These are phyloP conservation scores for Terana coerulea DNA, from an alignment of 768 basidiomycete species.

Conservation along the genomic window DNA sequence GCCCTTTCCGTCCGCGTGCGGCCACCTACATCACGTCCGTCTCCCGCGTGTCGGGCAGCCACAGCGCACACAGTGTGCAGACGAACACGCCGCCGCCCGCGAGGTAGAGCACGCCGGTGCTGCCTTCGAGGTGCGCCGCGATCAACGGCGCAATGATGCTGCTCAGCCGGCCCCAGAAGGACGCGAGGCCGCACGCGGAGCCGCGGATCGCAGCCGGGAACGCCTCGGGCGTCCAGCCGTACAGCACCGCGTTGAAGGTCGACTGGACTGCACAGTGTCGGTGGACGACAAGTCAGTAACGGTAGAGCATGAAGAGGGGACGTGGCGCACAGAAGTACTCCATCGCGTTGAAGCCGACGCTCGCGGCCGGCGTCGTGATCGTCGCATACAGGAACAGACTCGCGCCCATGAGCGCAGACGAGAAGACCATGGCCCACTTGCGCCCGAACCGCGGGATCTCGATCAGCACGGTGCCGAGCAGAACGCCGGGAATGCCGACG, in stretches of 20 bases:
- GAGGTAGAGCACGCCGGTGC: slow-evolving; percentile 11
- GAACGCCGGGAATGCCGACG: slow-evolving; percentile 9
- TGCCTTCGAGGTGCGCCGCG: slow-evolving; percentile 4
- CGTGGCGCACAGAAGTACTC: slow-evolving; percentile 11
- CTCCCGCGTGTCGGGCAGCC: slow-evolving; percentile 7
- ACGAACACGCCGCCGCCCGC: slow-evolving; percentile 12
- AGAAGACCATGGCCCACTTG: slow-evolving; percentile 13
- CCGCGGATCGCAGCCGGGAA: slow-evolving; percentile 11
- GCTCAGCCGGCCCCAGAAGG: slow-evolving; percentile 12
- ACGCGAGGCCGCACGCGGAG: slow-evolving; percentile 11
- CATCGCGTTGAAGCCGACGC: slow-evolving; percentile 12
- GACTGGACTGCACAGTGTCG: slow-evolving; percentile 7
- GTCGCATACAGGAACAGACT: slow-evolving; percentile 11
- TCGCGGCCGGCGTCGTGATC: slow-evolving; percentile 11
- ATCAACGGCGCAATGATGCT: slow-evolving; percentile 9
- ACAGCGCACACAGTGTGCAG: slow-evolving; percentile 9
- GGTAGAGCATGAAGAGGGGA: neutral
- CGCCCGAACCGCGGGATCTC: slow-evolving; percentile 9
- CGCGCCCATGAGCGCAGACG: slow-evolving; percentile 8
- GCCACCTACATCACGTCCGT: slow-evolving; percentile 1
- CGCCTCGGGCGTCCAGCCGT: slow-evolving; percentile 14
- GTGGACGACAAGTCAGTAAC: too few species aligned
- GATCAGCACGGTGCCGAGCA: slow-evolving; percentile 10
- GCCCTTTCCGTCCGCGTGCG: too few species aligned
- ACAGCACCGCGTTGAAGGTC: slow-evolving; percentile 15